phyloP scores from a whole-genome alignment of 1,139 yeast genomes.

The Petasospora fabianii region DNA sequence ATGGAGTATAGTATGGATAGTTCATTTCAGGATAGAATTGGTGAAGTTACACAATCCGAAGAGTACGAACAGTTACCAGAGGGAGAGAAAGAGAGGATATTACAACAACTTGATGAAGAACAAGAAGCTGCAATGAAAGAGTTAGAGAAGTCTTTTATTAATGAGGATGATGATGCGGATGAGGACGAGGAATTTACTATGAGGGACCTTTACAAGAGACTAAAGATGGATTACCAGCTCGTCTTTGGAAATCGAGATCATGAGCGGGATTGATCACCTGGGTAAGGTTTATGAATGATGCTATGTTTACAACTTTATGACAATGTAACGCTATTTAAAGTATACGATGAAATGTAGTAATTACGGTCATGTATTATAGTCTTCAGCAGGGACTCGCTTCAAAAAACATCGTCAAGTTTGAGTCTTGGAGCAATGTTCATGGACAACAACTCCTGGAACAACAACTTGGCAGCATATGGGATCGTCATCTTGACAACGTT shows the following conservation, averaged over 20 bases:
- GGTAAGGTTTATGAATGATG: background rate
- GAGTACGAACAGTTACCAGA: constrained; percentile 34
- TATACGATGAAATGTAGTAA: background rate
- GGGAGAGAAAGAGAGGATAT: constrained; percentile 30
- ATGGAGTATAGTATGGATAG: constrained; percentile 33
- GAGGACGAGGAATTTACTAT: constrained; percentile 43
- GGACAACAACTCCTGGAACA: constrained; percentile 92
- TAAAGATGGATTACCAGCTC: constrained; percentile 38
- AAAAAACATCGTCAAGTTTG: constrained; percentile 80
- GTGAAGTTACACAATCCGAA: constrained; percentile 34
- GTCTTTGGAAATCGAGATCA: constrained; percentile 30
- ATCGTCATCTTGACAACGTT: constrained; percentile 89
- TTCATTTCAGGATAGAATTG: constrained; percentile 35
- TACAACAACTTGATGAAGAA: constrained; percentile 28
- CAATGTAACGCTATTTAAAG: background rate
- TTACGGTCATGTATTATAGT: background rate
- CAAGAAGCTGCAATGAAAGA: constrained; percentile 25
- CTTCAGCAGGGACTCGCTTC: too few species aligned
- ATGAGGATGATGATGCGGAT: constrained; percentile 27
- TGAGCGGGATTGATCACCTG: constrained; percentile 7
- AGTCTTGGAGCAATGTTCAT: constrained; percentile 98
- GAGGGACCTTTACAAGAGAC: constrained; percentile 38
- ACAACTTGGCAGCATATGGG: constrained; percentile 94
- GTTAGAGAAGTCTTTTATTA: constrained; percentile 19
- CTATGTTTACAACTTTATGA: background rate